phyloP scores from a whole-genome alignment of 2,329 filamentous ascomycete genomes.

The Phialophora verrucosa region DNA sequence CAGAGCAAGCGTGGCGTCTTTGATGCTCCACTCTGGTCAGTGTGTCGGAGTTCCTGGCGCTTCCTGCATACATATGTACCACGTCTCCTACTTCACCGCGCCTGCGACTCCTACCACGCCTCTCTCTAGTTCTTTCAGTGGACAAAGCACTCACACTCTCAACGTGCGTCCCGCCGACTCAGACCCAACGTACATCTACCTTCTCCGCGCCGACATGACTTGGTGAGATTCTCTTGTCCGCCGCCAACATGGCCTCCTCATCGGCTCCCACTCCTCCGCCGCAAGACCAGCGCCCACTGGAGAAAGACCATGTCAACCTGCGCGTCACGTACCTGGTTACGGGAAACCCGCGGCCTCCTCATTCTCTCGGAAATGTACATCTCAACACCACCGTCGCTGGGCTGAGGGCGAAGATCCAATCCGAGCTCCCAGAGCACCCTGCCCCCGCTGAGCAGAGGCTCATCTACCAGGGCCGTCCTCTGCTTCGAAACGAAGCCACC shows the following conservation, averaged over 20 bases:
- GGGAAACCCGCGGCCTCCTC: slow-evolving; percentile 36
- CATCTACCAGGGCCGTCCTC: slow-evolving; percentile 63
- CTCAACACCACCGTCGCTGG: slow-evolving; percentile 55
- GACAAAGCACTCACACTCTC: background rate
- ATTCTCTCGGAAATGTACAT: slow-evolving; percentile 44
- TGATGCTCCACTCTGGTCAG: background rate
- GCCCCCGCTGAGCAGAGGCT: slow-evolving; percentile 58
- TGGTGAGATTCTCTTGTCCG: background rate
- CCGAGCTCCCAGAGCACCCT: slow-evolving; percentile 55
- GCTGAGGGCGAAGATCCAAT: slow-evolving; percentile 60
- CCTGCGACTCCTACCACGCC: no score
- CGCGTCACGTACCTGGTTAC: slow-evolving; percentile 36
- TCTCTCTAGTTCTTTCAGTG: background rate
- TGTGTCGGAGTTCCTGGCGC: background rate
- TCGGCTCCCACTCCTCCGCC: slow-evolving; percentile 5
- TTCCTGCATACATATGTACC: no score
- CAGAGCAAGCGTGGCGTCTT: background rate
- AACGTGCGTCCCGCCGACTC: background rate
- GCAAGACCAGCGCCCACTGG: slow-evolving; percentile 2
- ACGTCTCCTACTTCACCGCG: no score
- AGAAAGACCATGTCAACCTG: slow-evolving; percentile 35
- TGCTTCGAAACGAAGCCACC: slow-evolving; percentile 56
- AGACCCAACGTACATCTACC: background rate
- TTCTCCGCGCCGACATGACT: background rate
- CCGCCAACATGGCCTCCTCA: slow-evolving; percentile 6